Base-by-base conservation (phyloP, 257 asterid species). In the Ilex aquifolium region DNA sequence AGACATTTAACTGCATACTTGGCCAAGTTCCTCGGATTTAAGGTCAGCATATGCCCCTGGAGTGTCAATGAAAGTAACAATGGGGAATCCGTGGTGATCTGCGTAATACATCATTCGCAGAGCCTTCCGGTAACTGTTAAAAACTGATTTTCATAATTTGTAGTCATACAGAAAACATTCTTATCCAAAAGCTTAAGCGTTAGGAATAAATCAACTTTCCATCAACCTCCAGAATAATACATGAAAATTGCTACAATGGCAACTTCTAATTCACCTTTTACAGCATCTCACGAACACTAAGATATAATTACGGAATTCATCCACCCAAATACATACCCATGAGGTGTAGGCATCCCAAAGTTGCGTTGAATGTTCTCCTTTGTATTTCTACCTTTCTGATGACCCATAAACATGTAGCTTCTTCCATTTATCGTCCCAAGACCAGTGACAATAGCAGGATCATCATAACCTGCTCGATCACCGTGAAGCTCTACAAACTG, bases 291-390 rank as follows among this genome's bases (percentile, higher is more conserved):
- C 8, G 42, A 36, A 36, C 3, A 36, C 7, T 36, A 17, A 62
- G 63, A 53, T 39, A 54, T 39, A 42, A 42, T 32, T 6, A 66
- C 42, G 29, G 60, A 62, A 67, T 36, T 44, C 30, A 10, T 39
- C 60, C 40, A 50, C 32, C 46, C 57, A 48, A 55, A 61, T 68
- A 31, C 78, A 65, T 83, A 90, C 97, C 97, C 97, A 71, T 90
- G 97, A 57, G 97, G 97, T 44, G 97, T 90, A 57, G 97, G 97
- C 97, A 90, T 90, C 74, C 96, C 97, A 73, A 90, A 87, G 85
- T 90, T 90, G 15, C 97, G 88, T 59, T 78, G 77, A 60, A 90
- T 88, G 73, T 87, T 90, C 77, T 90, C 97, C 80, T 90, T 90
- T 15, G 96, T 82, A 68, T 90, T 87, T 57, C 97, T 82, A 46